Conservation (phyloP, 2,329 filamentous ascomycete species). For the Rutstroemia sp. region DNA sequence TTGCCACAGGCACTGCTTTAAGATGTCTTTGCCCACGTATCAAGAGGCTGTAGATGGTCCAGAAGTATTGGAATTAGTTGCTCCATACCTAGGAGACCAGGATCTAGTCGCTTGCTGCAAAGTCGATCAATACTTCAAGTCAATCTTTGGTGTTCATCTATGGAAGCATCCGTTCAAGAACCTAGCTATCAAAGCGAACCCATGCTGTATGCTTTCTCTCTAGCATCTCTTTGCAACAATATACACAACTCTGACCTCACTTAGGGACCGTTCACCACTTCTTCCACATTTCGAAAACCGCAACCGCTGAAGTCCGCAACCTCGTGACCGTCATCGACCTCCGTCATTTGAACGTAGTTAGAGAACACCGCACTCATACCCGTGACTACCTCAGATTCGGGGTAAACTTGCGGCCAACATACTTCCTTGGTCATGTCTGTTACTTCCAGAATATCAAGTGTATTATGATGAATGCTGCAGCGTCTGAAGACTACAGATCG, state of each 20-base stretch:
- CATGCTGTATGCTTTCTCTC: constrained; percentile 10
- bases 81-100: constrained; percentile 13
- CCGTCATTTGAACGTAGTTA: not conserved
- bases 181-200: constrained; percentile 4
- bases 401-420: not conserved
- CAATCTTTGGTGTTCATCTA: constrained; percentile 10
- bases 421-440: not conserved
- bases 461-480: not conserved
- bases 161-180: constrained; percentile 20
- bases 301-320: constrained; percentile 22
- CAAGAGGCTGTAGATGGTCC: constrained; percentile 10
- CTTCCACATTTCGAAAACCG: not conserved
- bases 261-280: not conserved
- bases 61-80: constrained; percentile 7
- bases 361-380: not conserved
- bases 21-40: constrained; percentile 23
- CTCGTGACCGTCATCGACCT: constrained; percentile 3
- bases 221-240: not conserved
- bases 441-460: constrained; percentile 2
- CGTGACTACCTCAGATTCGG: not conserved
- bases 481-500: not conserved
- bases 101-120: constrained; percentile 9
- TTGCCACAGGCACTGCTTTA: not conserved
- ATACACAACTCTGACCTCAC: not conserved
- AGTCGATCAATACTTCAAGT: constrained; percentile 16